Percentiles rank a stretch among this genome's conserved stretches.
Conservation (phyloP, 129 eudicot genomes). For the Erigeron canadensis region DNA sequence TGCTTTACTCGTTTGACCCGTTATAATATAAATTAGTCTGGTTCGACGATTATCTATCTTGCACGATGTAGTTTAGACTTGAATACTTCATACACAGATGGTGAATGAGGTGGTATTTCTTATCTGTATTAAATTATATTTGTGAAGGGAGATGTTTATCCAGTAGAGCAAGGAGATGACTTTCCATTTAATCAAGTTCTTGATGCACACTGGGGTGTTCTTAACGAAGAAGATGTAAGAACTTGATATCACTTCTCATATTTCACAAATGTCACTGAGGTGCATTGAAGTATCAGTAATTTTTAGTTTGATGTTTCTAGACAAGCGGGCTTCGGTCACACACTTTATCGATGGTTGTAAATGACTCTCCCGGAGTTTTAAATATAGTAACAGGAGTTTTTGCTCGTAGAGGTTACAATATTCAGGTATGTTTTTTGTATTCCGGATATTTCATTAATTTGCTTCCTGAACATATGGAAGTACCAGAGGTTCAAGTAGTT, state of each 20-base stretch:
- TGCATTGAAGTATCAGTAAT: slow-evolving; percentile 10
- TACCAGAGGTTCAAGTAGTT: slow-evolving; percentile 3
- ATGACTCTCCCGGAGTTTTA: slow-evolving; percentile 84
- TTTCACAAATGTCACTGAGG: not conserved
- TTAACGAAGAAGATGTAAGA: slow-evolving; percentile 86
- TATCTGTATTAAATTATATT: slow-evolving; percentile 10
- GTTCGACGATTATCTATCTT: not conserved
- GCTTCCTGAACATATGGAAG: not conserved
- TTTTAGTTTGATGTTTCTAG: slow-evolving; percentile 40
- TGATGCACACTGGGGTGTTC: slow-evolving; percentile 97
- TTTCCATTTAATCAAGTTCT: slow-evolving; percentile 59
- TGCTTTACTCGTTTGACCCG: no score
- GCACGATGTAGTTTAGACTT: not conserved
- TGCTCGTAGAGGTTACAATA: slow-evolving; percentile 92
- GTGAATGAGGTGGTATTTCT: not conserved
- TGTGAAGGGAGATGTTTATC: slow-evolving; percentile 89
- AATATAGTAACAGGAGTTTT: slow-evolving; percentile 79
- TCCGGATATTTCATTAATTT: slow-evolving; percentile 8
- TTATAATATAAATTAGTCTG: no score
- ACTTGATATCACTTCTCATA: slow-evolving; percentile 18
- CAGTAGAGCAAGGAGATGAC: slow-evolving; percentile 68
- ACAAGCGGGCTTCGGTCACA: slow-evolving; percentile 83
- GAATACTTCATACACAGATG: not conserved
- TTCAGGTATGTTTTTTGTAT: slow-evolving; percentile 51
- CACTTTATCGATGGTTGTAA: slow-evolving; percentile 83